Percentiles rank a stretch among this genome's conserved stretches.
Conservation (phyloP, 805 yeast species). For the Suhomyces prunicola region DNA sequence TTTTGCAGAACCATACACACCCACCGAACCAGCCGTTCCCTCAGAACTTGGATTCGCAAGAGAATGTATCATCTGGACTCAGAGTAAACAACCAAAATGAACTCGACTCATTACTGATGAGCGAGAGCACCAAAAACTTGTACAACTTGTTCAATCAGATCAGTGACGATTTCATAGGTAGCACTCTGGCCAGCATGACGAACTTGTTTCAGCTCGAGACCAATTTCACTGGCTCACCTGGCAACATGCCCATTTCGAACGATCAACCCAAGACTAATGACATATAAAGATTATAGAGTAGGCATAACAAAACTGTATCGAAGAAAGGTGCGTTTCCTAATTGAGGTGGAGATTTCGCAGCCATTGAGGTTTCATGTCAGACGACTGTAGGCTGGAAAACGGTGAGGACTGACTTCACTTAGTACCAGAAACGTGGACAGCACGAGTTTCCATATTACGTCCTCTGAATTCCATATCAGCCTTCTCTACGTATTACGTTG, state of each 20-base stretch:
- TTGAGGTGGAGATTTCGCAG: not conserved
- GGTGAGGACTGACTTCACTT: too few species aligned
- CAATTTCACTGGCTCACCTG: constrained; percentile 14
- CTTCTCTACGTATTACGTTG: too few species aligned
- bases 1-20: not conserved
- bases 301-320: not conserved
- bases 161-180: constrained; percentile 17
- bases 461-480: too few species aligned
- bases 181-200: constrained; percentile 11
- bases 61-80: not conserved
- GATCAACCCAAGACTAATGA: not conserved
- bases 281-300: constrained; percentile 1
- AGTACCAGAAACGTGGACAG: too few species aligned
- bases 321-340: not conserved
- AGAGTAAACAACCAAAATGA: not conserved
- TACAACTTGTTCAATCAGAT: constrained; percentile 29
- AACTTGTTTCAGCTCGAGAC: constrained; percentile 16
- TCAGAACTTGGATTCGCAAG: not conserved
- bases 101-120: constrained; percentile 8
- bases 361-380: not conserved
- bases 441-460: too few species aligned
- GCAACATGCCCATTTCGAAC: not conserved
- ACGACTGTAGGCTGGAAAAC: too few species aligned
- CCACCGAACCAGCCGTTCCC: not conserved
- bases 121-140: constrained; percentile 30